Percentiles rank a stretch among this genome's conserved stretches.
Evolutionary conservation across 495 filamentous ascomycete genomes (phyloP).

Genomic region (Lophiotrema nucula): DNA sequence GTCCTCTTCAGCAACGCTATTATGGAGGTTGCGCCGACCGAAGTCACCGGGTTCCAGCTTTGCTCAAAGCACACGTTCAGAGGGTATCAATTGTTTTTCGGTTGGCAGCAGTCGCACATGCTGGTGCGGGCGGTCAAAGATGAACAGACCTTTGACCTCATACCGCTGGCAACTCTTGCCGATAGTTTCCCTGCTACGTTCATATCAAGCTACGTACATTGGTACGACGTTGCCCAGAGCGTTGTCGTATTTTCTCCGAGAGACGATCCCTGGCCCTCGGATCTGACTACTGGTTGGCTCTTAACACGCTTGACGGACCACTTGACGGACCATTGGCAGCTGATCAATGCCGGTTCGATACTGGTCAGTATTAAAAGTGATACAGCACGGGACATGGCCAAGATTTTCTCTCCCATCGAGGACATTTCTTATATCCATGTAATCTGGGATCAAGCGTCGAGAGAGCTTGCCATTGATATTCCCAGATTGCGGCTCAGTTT

Average conservation of each 20-base stretch:
- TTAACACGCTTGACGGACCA: no score
- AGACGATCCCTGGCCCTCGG: slow-evolving; percentile 47
- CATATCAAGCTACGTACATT: slow-evolving; percentile 53
- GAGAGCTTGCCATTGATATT: slow-evolving; percentile 16
- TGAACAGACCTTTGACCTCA: slow-evolving; percentile 43
- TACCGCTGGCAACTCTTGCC: slow-evolving; percentile 46
- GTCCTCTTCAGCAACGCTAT: slow-evolving; percentile 46
- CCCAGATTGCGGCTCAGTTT: slow-evolving; percentile 19
- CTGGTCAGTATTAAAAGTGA: slow-evolving; percentile 11
- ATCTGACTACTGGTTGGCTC: slow-evolving; percentile 15
- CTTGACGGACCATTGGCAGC: slow-evolving; percentile 6
- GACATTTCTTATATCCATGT: slow-evolving; percentile 2
- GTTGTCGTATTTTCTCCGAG: slow-evolving; percentile 53
- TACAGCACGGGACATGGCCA: neutral
- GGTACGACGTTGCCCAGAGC: slow-evolving; percentile 51
- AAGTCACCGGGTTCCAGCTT: slow-evolving; percentile 48
- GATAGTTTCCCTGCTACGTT: slow-evolving; percentile 50
- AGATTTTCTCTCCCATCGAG: slow-evolving; percentile 15
- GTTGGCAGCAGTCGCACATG: slow-evolving; percentile 36
- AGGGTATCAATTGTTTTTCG: slow-evolving; percentile 46
- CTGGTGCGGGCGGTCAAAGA: slow-evolving; percentile 28
- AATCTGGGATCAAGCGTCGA: neutral
- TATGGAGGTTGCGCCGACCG: slow-evolving; percentile 47
- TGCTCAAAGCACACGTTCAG: slow-evolving; percentile 36
- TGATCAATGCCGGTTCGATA: neutral